Percentiles rank a stretch among this genome's conserved stretches.
phyloP scores from a whole-genome alignment of 768 basidiomycete species.

The Suillus discolor region DNA sequence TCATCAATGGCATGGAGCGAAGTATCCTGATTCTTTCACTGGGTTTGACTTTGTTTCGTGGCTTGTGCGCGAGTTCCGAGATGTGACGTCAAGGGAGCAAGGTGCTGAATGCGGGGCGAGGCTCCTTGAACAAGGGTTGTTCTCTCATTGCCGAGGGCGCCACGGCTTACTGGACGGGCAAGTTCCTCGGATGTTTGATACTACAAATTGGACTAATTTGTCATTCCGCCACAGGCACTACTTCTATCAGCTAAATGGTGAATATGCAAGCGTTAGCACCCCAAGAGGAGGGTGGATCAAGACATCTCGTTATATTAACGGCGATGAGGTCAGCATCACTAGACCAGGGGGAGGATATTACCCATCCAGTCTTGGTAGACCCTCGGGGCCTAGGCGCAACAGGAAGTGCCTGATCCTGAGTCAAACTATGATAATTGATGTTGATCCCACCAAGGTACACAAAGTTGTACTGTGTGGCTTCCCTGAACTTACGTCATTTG shows the following conservation, averaged over 20 bases:
- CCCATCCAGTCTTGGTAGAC: constrained; percentile 38
- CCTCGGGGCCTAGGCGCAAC: constrained; percentile 44
- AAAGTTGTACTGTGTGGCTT: not conserved
- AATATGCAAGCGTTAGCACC: constrained; percentile 71
- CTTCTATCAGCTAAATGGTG: constrained; percentile 82
- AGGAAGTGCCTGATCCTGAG: constrained; percentile 75
- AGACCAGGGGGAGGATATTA: constrained; percentile 33
- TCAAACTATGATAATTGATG: constrained; percentile 89
- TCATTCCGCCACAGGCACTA: constrained; percentile 61
- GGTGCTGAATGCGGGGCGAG: constrained; percentile 78
- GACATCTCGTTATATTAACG: constrained; percentile 41
- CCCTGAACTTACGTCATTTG: constrained; percentile 3
- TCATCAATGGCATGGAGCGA: constrained; percentile 76
- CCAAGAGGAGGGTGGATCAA: constrained; percentile 74
- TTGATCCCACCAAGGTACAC: constrained; percentile 73
- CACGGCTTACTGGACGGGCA: constrained; percentile 91
- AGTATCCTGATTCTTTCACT: constrained; percentile 82
- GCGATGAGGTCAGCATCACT: constrained; percentile 36
- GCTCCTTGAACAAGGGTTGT: constrained; percentile 78
- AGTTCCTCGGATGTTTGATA: constrained; percentile 24
- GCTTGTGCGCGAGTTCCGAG: constrained; percentile 89
- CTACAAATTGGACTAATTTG: not conserved
- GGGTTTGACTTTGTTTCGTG: constrained; percentile 91
- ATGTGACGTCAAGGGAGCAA: constrained; percentile 81
- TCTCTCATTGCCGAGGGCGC: constrained; percentile 78